Percentiles rank a stretch among this genome's conserved stretches.
These are phyloP conservation scores for Litsea cubeba DNA, from an alignment of 164 flowering plant species.

Conservation along the genomic window DNA sequence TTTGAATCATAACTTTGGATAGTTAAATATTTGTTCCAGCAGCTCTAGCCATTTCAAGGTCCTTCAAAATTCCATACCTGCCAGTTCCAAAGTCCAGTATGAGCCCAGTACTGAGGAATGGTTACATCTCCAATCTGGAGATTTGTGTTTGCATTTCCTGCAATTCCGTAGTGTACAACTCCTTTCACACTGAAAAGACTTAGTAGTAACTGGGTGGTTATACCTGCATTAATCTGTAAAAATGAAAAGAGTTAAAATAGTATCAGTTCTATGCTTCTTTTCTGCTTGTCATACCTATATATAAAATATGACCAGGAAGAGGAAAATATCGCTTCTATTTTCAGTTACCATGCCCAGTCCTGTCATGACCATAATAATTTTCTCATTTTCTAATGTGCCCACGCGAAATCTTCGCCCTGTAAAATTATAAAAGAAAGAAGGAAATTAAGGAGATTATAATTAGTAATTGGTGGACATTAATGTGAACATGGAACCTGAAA, in stretches of 20 bases:
- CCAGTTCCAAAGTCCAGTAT: conserved; percentile 76
- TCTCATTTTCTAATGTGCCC: conserved; percentile 23
- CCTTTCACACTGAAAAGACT: conserved; percentile 54
- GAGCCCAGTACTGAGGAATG: conserved; percentile 68
- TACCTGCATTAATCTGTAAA: conserved; percentile 54
- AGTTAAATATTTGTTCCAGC: no score
- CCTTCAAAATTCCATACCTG: conserved; percentile 52
- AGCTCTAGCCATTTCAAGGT: no score
- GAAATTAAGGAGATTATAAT: background rate
- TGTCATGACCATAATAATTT: conserved; percentile 51
- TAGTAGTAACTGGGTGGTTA: conserved; percentile 52
- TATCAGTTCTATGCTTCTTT: background rate
- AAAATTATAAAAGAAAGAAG: background rate
- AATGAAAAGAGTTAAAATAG: background rate
- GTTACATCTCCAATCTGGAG: conserved; percentile 69
- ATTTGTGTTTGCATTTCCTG: conserved; percentile 71
- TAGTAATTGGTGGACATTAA: no score
- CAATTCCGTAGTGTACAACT: conserved; percentile 66
- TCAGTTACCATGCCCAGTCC: conserved; percentile 50
- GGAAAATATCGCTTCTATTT: background rate
- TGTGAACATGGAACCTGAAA: no score
- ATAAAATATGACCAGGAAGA: background rate
- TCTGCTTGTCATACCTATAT: background rate
- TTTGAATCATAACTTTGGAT: no score
- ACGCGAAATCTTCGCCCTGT: conserved; percentile 40